Evolutionary conservation across 2,329 filamentous ascomycete species (phyloP).

Genomic region (Talaromyces piceae): DNA sequence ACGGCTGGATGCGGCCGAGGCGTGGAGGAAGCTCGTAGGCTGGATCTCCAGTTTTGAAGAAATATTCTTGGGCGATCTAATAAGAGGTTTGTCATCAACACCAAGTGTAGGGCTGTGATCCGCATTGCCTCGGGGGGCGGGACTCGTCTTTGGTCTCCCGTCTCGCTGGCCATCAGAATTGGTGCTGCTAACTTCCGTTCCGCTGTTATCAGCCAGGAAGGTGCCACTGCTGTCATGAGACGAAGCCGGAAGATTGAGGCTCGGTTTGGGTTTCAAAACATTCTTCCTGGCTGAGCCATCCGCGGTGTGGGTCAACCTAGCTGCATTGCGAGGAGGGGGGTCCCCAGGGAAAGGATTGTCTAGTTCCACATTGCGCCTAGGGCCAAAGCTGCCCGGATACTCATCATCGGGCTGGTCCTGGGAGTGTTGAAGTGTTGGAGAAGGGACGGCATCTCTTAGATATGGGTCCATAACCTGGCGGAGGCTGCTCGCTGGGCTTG

Average conservation of each 20-base stretch:
- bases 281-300: constrained; percentile 18
- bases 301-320: constrained; percentile 12
- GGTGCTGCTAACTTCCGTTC: constrained; percentile 24
- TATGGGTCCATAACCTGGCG: constrained; percentile 84
- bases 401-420: constrained; percentile 20
- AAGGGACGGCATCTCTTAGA: constrained; percentile 37
- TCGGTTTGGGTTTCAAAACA: constrained; percentile 20
- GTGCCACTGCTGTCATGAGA: constrained; percentile 22
- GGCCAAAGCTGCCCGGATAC: not conserved
- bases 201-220: constrained; percentile 29
- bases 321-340: constrained; percentile 2
- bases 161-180: constrained; percentile 4
- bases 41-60: constrained; percentile 3
- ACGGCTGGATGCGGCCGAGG: constrained; percentile 7
- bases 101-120: constrained; percentile 10
- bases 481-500: constrained; percentile 70
- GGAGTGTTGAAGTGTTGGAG: constrained; percentile 12
- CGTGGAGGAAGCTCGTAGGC: constrained; percentile 3
- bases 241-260: constrained; percentile 21
- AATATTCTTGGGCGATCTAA: constrained; percentile 5
- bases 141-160: constrained; percentile 18
- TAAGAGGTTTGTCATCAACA: constrained; percentile 3
- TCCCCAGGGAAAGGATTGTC: constrained; percentile 5
- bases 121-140: constrained; percentile 9
- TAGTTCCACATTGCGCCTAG: constrained; percentile 5